phyloP scores from a whole-genome alignment of 768 basidiomycete species.

The Boletus vinaceobasis region DNA sequence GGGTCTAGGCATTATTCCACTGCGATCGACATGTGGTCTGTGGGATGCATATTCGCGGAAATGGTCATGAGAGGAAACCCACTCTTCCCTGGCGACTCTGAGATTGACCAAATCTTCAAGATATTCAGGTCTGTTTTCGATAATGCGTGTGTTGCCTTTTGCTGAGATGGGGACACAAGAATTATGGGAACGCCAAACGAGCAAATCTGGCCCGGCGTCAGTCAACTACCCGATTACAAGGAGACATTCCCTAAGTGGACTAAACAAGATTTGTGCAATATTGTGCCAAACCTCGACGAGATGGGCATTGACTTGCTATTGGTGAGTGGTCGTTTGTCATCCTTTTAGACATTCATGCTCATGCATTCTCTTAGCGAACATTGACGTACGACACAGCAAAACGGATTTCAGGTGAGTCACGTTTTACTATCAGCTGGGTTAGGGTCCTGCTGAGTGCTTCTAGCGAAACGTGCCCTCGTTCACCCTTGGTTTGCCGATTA shows the following conservation, averaged over 20 bases:
- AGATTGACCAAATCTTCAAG: conserved; percentile 99
- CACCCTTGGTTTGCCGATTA: conserved; percentile 56
- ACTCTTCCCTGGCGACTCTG: conserved; percentile 97
- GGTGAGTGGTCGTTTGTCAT: conserved; percentile 36
- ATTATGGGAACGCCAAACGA: conserved; percentile 94
- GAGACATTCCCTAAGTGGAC: conserved; percentile 96
- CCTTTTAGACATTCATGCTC: not conserved
- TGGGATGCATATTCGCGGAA: conserved; percentile 97
- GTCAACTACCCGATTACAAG: conserved; percentile 90
- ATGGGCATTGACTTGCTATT: conserved; percentile 78
- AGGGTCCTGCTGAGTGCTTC: not conserved
- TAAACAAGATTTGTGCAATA: conserved; percentile 61
- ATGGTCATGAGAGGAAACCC: conserved; percentile 93
- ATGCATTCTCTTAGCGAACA: conserved; percentile 43
- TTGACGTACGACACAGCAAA: conserved; percentile 87
- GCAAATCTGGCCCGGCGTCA: conserved; percentile 88
- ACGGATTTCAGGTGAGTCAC: conserved; percentile 78
- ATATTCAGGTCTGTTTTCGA: conserved; percentile 76
- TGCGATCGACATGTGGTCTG: conserved; percentile 99
- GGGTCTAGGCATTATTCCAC: conserved; percentile 96
- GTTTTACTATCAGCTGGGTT: not conserved
- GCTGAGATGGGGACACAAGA: conserved; percentile 40
- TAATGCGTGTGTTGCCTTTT: not conserved
- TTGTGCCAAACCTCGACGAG: conserved; percentile 70
- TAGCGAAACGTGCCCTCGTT: conserved; percentile 56